Evolutionary conservation across 1,139 yeast species (phyloP).

Genomic region (Debaryomyces psychrophilus): DNA sequence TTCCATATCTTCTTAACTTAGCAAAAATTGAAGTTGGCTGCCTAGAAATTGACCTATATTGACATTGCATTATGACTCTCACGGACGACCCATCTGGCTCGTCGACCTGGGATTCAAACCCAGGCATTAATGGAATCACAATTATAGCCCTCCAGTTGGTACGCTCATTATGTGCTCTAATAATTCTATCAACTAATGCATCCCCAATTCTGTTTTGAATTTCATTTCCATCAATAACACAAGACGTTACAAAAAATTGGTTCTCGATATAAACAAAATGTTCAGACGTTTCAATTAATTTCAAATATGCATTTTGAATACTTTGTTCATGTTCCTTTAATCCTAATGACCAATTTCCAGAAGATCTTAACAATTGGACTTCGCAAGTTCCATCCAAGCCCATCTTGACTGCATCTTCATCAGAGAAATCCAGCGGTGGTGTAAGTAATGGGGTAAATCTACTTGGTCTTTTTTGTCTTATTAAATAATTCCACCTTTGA

Average conservation of each 20-base stretch:
- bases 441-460: constrained; percentile 87
- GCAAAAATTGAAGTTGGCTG: constrained; percentile 91
- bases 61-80: constrained; percentile 95
- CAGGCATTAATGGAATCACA: constrained; percentile 96
- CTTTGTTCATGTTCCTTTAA: constrained; percentile 82
- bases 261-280: constrained; percentile 94
- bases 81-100: constrained; percentile 93
- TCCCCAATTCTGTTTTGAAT: constrained; percentile 92
- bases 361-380: constrained; percentile 83
- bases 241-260: constrained; percentile 89
- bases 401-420: constrained; percentile 63
- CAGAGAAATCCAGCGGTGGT: constrained; percentile 88
- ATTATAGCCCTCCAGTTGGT: constrained; percentile 88
- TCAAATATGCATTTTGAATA: constrained; percentile 90
- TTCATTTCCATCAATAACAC: constrained; percentile 81
- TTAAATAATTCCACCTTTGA: constrained; percentile 94
- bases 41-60: constrained; percentile 88
- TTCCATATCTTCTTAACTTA: constrained; percentile 74
- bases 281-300: constrained; percentile 86
- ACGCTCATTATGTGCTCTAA: constrained; percentile 78
- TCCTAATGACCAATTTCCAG: constrained; percentile 94
- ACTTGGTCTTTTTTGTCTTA: constrained; percentile 93
- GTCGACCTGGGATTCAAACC: constrained; percentile 93
- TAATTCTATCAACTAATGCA: constrained; percentile 92
- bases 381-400: constrained; percentile 88